These are phyloP conservation scores for Vicia faba DNA, from an alignment of 306 rosid genomes.

Conservation along the genomic window DNA sequence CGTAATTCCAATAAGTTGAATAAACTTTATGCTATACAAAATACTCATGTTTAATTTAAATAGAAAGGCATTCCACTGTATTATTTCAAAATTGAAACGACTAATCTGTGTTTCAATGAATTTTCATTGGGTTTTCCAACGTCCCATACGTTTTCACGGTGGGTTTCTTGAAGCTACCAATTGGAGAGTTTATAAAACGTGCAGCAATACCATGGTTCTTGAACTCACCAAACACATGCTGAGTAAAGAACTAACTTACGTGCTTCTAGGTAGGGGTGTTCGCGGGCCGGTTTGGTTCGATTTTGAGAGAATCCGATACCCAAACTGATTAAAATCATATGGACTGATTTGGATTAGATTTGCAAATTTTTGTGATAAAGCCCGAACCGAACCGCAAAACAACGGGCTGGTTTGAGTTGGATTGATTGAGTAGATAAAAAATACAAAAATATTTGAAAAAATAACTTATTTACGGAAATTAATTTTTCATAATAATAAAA, in stretches of 20 bases:
- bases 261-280: no score
- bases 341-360: no score
- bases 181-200: neutral
- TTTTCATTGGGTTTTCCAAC: neutral
- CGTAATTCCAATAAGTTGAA: conserved; percentile 24
- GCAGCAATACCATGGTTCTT: conserved; percentile 1
- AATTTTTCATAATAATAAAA: no score
- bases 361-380: no score
- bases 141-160: neutral
- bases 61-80: conserved; percentile 20
- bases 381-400: no score
- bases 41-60: conserved; percentile 17
- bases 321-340: no score
- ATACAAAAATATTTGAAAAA: no score
- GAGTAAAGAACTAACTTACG: conserved; percentile 25
- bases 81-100: conserved; percentile 10
- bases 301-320: no score
- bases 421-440: no score
- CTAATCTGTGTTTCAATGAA: neutral
- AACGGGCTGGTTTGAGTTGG: no score
- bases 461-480: no score
- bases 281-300: no score
- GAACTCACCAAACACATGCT: conserved; percentile 16
- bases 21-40: conserved; percentile 7
- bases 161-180: conserved; percentile 9